These are phyloP conservation scores for Cladorrhinum sp. DNA, from an alignment of 2,329 filamentous ascomycete species.

Conservation along the genomic window DNA sequence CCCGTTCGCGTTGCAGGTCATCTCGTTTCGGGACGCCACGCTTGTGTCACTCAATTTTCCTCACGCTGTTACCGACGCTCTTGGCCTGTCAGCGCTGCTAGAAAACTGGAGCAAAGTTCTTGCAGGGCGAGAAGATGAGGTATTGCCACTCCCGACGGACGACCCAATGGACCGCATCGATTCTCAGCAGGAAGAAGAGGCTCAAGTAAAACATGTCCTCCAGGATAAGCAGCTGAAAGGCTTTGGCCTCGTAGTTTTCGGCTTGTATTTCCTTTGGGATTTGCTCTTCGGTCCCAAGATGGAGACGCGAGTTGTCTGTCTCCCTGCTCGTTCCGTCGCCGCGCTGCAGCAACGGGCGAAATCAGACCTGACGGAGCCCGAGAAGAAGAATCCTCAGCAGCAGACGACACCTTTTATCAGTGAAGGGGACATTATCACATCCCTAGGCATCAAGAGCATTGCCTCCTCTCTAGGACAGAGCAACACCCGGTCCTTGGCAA, in stretches of 20 bases:
- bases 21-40: constrained; percentile 49
- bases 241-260: constrained; percentile 33
- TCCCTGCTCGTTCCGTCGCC: constrained; percentile 35
- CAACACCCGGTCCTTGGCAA: constrained; percentile 32
- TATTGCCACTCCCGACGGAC: constrained; percentile 36
- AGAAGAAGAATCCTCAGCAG: constrained; percentile 13
- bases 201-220: constrained; percentile 31
- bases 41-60: constrained; percentile 45
- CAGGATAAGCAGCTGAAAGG: constrained; percentile 29
- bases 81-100: constrained; percentile 42
- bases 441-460: constrained; percentile 38
- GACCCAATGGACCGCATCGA: constrained; percentile 35
- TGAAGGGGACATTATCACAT: constrained; percentile 45
- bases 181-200: constrained; percentile 19
- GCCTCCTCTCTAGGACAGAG: constrained; percentile 24
- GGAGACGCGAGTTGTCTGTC: constrained; percentile 38
- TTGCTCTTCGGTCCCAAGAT: constrained; percentile 31
- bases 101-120: constrained; percentile 46
- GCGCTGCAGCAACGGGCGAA: constrained; percentile 33
- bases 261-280: constrained; percentile 34
- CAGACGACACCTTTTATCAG: constrained; percentile 38
- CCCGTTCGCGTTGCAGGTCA: constrained; percentile 46
- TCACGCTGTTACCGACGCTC: constrained; percentile 47
- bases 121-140: constrained; percentile 40
- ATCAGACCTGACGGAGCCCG: constrained; percentile 28